Evolutionary conservation across 768 basidiomycete species (phyloP).

Genomic region (Mycena rebaudengoi): DNA sequence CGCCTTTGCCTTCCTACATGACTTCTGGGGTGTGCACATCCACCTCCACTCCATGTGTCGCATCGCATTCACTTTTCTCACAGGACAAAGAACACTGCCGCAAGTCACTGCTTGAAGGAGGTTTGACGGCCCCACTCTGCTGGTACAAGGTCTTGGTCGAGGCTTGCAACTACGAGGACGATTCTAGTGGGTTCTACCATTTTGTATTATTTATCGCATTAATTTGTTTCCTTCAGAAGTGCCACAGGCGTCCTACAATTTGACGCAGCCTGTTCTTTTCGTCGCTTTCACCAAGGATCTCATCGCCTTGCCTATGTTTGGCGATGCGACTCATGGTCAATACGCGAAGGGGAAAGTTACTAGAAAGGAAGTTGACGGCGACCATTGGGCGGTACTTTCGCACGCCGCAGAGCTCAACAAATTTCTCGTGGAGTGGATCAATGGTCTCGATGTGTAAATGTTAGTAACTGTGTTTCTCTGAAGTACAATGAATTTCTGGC

Average conservation of each 20-base stretch:
- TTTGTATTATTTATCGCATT: background rate
- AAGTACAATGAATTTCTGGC: no score
- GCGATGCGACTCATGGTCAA: background rate
- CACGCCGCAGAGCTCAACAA: conserved; percentile 10
- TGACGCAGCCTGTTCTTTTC: conserved; percentile 10
- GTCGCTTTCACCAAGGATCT: conserved; percentile 13
- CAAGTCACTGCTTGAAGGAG: conserved; percentile 33
- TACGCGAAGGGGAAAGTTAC: conserved; percentile 3
- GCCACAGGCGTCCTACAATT: background rate
- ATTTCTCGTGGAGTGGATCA: conserved; percentile 3
- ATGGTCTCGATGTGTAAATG: conserved; percentile 2
- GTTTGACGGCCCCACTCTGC: conserved; percentile 39
- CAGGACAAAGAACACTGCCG: conserved; percentile 37
- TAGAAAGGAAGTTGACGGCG: conserved; percentile 10
- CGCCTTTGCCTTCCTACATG: conserved; percentile 40
- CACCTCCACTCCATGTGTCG: background rate
- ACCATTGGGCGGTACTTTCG: conserved; percentile 22
- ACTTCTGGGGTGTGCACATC: conserved; percentile 35
- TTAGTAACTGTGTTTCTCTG: no score
- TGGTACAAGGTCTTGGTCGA: conserved; percentile 45
- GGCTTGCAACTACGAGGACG: conserved; percentile 39
- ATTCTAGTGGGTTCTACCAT: conserved; percentile 35
- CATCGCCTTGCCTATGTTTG: conserved; percentile 9
- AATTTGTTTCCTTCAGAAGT: background rate
- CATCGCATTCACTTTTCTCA: background rate